phyloP scores from a whole-genome alignment of 73 alveolate genomes.

The Effrenium voratum region DNA sequence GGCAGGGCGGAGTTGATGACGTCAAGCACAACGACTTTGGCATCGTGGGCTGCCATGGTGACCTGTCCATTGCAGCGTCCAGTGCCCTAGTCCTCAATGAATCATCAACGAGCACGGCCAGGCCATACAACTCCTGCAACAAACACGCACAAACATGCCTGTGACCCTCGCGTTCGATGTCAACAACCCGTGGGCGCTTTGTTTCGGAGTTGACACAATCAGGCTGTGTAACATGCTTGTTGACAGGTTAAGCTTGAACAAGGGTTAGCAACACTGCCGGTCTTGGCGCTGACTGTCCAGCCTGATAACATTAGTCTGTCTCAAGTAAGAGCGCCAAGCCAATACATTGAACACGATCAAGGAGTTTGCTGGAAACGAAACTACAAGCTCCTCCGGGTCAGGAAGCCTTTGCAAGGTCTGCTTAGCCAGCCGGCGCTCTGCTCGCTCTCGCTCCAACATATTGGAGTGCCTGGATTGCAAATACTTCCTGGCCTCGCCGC shows the following conservation, averaged over 20 bases:
- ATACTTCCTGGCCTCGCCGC: neutral
- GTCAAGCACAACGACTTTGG: neutral
- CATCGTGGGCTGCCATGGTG: neutral
- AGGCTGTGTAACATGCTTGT: neutral
- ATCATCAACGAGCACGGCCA: neutral
- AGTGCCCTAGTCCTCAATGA: neutral
- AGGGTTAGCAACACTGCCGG: neutral
- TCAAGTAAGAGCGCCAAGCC: no score
- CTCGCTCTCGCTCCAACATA: constrained; percentile 29
- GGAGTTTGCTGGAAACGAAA: neutral
- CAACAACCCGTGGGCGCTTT: neutral
- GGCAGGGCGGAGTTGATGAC: neutral
- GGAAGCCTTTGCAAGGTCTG: neutral
- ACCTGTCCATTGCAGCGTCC: neutral
- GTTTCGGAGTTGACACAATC: neutral
- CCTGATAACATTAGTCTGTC: neutral
- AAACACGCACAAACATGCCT: neutral
- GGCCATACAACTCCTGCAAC: neutral
- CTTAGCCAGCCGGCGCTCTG: constrained; percentile 4
- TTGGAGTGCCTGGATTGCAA: neutral
- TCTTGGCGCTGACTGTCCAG: neutral
- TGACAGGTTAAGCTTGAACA: neutral
- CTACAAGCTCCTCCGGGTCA: neutral
- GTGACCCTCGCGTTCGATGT: neutral
- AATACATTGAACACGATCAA: neutral